Evolutionary conservation across 2,329 filamentous ascomycete species (phyloP).

Genomic region (Boeremia lycopersici): DNA sequence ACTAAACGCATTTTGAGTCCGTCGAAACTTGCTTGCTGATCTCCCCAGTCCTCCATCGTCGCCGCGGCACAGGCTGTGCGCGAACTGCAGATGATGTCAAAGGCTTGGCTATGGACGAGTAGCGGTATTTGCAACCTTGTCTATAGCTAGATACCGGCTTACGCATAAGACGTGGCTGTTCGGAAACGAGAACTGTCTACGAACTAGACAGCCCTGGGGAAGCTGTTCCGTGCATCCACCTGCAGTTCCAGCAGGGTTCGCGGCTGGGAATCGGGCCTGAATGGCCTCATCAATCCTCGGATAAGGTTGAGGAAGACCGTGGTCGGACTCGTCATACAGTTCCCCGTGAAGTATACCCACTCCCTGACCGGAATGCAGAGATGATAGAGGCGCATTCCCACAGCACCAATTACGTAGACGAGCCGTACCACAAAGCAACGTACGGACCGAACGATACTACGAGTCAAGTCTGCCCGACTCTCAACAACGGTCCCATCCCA

Average conservation of each 20-base stretch:
- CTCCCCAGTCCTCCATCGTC: slow-evolving; percentile 1
- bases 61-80: slow-evolving; percentile 1
- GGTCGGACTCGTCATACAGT: neutral
- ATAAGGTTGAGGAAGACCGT: no score
- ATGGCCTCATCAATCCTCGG: neutral
- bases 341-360: neutral
- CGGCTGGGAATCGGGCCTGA: slow-evolving; percentile 6
- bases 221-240: slow-evolving; percentile 2
- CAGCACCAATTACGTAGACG: neutral
- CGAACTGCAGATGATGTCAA: slow-evolving; percentile 11
- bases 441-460: no score
- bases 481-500: no score
- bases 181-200: slow-evolving; percentile 16
- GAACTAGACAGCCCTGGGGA: slow-evolving; percentile 10
- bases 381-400: neutral
- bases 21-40: slow-evolving; percentile 1
- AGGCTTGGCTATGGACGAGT: slow-evolving; percentile 3
- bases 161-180: slow-evolving; percentile 2
- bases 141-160: neutral
- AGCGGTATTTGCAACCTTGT: slow-evolving; percentile 8
- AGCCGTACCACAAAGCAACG: no score
- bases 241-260: neutral
- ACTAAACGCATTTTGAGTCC: slow-evolving; percentile 1
- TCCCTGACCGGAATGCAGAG: neutral
- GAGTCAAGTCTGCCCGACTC: no score